Base-by-base conservation (phyloP, 768 basidiomycete species). In the Nidularia sp. region DNA sequence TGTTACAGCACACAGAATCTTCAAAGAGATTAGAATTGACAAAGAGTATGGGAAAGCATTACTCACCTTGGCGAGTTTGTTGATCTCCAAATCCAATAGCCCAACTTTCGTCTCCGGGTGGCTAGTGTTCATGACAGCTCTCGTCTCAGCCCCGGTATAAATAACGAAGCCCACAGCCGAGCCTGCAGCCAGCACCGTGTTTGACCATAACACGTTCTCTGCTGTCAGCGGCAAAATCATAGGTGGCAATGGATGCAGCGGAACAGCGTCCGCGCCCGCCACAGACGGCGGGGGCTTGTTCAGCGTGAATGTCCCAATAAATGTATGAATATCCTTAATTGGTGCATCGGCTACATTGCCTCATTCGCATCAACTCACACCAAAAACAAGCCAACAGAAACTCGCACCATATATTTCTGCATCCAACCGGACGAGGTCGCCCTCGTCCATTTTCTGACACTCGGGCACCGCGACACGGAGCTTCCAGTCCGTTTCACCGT, bases 401-500 rank as follows among this genome's bases (percentile, higher is more conserved):
- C 8, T 60, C 83, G 51, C 55, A 90, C 91, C 91, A 60, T 97
- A 98, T 6, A 98, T 81, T 58, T 94, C 92, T 0, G 93, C 97
- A 55, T 93, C 88, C 25, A 95, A 68, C 46, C 86, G 83, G 18
- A 80, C 81, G 25, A 79, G 62, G 43, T 74, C 73, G 4, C 64
- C 68, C 56, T 78, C 80, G 9, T 66, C 70, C 48, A 94, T 65
- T 58, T 85, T 86, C 72, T 97, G 94, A 43, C 86, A 88, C 25
- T 86, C 79, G 2, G 88, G 81, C 1, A 96, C 86, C 1, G 96
- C 94, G 1, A 97, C 90, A 3, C 91, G 83, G 47, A 98, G 74
- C 66, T 99, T 99, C 97, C 97, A 98, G 62, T 99, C 97, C 3
- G 97, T 99, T 70, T 99, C 97, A 42, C 97, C 97, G 57, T 99